Evolutionary conservation across 2,329 filamentous ascomycete genomes (phyloP).

Genomic region (Alternaria incomplexa): DNA sequence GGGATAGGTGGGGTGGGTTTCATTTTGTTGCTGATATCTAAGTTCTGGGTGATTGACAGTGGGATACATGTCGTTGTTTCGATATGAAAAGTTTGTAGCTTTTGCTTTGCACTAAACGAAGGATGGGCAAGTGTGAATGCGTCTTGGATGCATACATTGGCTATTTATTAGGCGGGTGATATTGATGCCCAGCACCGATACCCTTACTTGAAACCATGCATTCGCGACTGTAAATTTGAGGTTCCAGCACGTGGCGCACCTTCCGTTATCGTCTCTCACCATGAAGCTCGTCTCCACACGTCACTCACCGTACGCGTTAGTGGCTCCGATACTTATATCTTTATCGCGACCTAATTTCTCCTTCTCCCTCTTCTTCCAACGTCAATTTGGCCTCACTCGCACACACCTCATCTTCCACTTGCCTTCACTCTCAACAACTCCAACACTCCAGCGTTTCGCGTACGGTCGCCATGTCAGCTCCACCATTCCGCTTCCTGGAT

Average conservation of each 20-base stretch:
- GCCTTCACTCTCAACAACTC: background rate
- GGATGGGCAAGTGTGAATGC: background rate
- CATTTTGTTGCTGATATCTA: constrained; percentile 25
- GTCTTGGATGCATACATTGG: background rate
- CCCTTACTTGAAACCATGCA: background rate
- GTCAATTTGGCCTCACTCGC: background rate
- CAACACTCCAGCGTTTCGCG: background rate
- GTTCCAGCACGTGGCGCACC: background rate
- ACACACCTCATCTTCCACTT: background rate
- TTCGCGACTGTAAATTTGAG: background rate
- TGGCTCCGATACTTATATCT: background rate
- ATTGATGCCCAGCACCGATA: background rate
- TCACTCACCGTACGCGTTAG: background rate
- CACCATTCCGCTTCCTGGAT: background rate
- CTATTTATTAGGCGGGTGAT: background rate
- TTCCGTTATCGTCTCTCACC: background rate
- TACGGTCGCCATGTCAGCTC: background rate
- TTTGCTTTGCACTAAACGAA: background rate
- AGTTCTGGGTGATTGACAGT: no score
- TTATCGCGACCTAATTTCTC: background rate
- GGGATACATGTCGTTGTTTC: background rate
- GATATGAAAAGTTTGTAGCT: background rate
- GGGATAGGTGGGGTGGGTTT: constrained; percentile 17
- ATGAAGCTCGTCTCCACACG: background rate
- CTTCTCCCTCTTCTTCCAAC: background rate